Conservation (phyloP, 2,329 filamentous ascomycete genomes). For the Thielaviopsis euricoi region DNA sequence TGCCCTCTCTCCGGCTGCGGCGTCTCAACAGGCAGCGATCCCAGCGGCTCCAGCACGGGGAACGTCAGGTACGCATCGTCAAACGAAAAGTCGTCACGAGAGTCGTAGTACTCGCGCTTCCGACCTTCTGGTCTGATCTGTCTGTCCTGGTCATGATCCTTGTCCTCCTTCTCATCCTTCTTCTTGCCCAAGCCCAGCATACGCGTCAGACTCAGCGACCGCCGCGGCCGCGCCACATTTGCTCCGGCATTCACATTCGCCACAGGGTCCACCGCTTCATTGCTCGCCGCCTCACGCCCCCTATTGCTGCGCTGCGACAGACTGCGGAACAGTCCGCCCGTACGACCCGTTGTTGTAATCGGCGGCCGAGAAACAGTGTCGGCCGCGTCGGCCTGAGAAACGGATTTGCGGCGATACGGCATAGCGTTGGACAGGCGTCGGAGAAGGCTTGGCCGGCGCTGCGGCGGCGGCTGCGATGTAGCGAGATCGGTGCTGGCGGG, state of each 20-base stretch:
- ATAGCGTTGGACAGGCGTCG: constrained; percentile 26
- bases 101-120: constrained; percentile 4
- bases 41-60: not conserved
- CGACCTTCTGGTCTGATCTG: not conserved
- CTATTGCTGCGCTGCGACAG: constrained; percentile 22
- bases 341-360: constrained; percentile 22
- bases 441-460: constrained; percentile 19
- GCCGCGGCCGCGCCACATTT: constrained; percentile 7
- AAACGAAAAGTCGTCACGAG: constrained; percentile 2
- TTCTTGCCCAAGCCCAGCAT: constrained; percentile 11
- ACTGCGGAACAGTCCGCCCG: constrained; percentile 17
- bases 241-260: not conserved
- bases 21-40: not conserved
- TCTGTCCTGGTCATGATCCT: constrained; percentile 16
- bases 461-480: constrained; percentile 23
- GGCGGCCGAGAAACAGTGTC: constrained; percentile 26
- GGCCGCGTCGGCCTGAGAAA: constrained; percentile 19
- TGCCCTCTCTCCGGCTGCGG: not conserved
- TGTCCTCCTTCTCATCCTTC: constrained; percentile 22
- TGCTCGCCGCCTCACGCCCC: not conserved
- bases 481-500: constrained; percentile 25
- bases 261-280: not conserved
- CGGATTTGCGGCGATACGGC: constrained; percentile 7
- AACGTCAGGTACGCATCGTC: not conserved
- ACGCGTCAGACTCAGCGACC: constrained; percentile 11